A percentile compares a stretch with the other conserved stretches of the same genome.
These are phyloP conservation scores for Erigeron philadelphicus DNA, from an alignment of 140 eudicot genomes.

Conservation along the genomic window DNA sequence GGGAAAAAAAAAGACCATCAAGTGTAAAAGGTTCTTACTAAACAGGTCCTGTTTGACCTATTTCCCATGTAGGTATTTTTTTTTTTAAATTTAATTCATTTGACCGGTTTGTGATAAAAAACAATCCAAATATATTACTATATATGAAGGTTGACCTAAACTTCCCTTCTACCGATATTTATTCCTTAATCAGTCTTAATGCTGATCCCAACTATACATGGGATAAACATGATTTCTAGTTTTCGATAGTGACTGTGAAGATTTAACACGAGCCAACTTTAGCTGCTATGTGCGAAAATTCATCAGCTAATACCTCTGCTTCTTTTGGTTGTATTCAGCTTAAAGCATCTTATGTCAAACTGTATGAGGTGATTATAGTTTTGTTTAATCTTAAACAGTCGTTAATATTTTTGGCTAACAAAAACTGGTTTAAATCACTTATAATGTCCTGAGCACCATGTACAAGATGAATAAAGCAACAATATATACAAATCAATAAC, in stretches of 20 bases:
- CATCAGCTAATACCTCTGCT: constrained; percentile 1
- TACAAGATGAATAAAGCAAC: background rate
- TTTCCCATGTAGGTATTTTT: background rate
- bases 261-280: background rate
- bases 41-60: background rate
- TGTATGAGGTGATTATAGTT: background rate
- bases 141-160: constrained; percentile 71
- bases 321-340: no score
- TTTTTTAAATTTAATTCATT: no score
- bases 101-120: background rate
- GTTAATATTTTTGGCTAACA: background rate
- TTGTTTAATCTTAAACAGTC: background rate
- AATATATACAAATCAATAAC: no score
- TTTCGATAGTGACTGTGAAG: background rate
- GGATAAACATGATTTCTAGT: constrained; percentile 22
- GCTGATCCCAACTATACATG: constrained; percentile 51
- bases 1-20: background rate
- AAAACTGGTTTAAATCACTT: background rate
- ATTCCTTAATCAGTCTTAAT: constrained; percentile 73
- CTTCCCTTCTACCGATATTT: constrained; percentile 72
- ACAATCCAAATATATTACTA: background rate
- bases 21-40: no score
- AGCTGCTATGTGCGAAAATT: constrained; percentile 9
- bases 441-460: background rate
- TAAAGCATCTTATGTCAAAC: background rate